Conservation (phyloP, 257 asterid genomes). For the Linaria vulgaris region DNA sequence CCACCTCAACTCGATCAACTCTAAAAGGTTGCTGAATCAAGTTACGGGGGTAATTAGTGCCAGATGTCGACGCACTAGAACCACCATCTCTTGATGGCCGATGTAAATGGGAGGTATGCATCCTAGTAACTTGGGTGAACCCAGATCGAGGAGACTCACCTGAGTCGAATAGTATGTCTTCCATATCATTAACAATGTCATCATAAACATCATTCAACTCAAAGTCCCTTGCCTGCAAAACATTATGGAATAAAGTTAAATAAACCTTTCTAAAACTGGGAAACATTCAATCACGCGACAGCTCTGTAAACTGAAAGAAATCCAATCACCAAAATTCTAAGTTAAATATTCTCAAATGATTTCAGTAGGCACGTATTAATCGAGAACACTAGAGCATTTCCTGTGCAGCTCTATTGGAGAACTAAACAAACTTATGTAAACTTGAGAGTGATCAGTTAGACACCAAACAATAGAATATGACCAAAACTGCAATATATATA, state of each 20-base stretch:
- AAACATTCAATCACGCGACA: too few relatives aligned
- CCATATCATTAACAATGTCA: constrained; percentile 92
- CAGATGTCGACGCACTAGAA: constrained; percentile 88
- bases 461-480: not conserved
- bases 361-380: not conserved
- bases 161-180: constrained; percentile 85
- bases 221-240: constrained; percentile 51
- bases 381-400: not conserved
- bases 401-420: not conserved
- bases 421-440: not conserved
- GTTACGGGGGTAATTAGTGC: constrained; percentile 38
- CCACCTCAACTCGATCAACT: constrained; percentile 70
- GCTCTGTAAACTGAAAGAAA: constrained; percentile 11
- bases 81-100: constrained; percentile 84
- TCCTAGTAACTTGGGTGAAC: constrained; percentile 37
- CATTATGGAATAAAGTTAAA: constrained; percentile 17
- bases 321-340: not conserved
- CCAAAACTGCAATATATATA: too few relatives aligned
- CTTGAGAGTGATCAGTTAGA: not conserved
- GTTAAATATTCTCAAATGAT: not conserved
- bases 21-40: constrained; percentile 48
- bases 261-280: constrained; percentile 1
- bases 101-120: constrained; percentile 45
- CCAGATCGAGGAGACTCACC: constrained; percentile 52
- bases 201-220: constrained; percentile 62